Evolutionary conservation across 805 yeast species (phyloP), one percentile per base, ranked within the genome.

Genomic region (Saturnispora hagleri): DNA sequence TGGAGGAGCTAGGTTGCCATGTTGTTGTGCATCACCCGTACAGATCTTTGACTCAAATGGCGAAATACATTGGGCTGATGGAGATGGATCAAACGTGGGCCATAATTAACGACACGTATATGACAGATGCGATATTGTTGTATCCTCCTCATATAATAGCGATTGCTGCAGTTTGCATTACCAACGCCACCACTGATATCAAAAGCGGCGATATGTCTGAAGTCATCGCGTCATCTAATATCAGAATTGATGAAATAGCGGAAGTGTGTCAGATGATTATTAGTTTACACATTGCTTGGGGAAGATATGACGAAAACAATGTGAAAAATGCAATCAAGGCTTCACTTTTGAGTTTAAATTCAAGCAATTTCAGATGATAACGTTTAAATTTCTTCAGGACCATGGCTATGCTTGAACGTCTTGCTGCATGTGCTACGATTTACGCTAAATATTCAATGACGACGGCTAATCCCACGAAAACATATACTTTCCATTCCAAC

Each of bases 101-200:
- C 0, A 73, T 90, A 48, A 77, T 93, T 36, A 93, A 89, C 65
- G 98, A 91, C 63, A 80, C 90, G 56, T 90, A 86, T 65, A 82
- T 89, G 44, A 89, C 96, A 0, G 98, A 93, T 64, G 70, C 87
- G 17, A 91, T 88, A 52, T 67, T 93, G 46, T 64, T 90, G 15
- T 83, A 80, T 56, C 91, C 98, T 0, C 99, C 99, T 0, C 96
- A 90, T 68, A 79, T 89, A 10, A 77, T 90, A 8, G 95, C 97
- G 3, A 68, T 85, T 40, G 80, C 93, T 0, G 79, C 96, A 10
- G 69, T 90, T n/a, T 89, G 88, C 67, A 73, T 90, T 51, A 83
- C 95, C 10, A 34, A n/a, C 13, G 28, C 38, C 10, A 44, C 48
- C 9, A 44, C 44, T n/a, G 52, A 50, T 9, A 44, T 33, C 5